These are phyloP conservation scores for Acacia melanoxylon DNA, from an alignment of 306 rosid genomes.

Conservation along the genomic window DNA sequence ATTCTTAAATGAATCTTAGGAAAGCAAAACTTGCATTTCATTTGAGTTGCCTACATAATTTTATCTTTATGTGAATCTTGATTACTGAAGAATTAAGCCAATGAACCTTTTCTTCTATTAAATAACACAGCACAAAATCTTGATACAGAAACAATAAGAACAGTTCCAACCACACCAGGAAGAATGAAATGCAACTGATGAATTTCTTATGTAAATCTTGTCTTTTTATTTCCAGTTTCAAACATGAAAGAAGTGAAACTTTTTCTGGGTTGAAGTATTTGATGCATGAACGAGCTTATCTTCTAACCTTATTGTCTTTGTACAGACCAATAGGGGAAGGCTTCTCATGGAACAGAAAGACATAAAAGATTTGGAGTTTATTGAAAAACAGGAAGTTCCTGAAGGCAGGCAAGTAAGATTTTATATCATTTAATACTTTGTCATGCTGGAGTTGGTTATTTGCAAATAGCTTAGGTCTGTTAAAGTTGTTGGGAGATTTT, in stretches of 20 bases:
- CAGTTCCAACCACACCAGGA: slow-evolving; percentile 18
- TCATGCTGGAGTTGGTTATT: neutral
- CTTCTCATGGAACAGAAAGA: slow-evolving; percentile 20
- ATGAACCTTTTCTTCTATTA: slow-evolving; percentile 14
- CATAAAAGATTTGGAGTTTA: slow-evolving; percentile 30
- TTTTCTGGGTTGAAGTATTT: neutral
- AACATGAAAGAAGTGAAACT: neutral
- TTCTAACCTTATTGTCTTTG: slow-evolving; percentile 1
- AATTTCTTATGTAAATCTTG: neutral
- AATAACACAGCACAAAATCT: slow-evolving; percentile 14
- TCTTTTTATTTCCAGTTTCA: neutral
- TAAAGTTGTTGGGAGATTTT: too few relatives aligned
- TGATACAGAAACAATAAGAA: slow-evolving; percentile 21
- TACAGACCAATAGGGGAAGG: slow-evolving; percentile 28
- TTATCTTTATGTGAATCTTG: neutral
- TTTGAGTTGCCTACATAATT: neutral
- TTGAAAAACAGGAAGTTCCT: slow-evolving; percentile 34
- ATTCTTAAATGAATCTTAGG: neutral
- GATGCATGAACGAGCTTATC: slow-evolving; percentile 4
- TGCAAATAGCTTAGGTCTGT: neutral
- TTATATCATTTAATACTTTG: neutral
- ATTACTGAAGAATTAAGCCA: neutral
- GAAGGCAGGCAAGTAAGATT: slow-evolving; percentile 32
- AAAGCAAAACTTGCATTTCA: neutral
- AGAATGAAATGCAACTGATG: slow-evolving; percentile 30